Conservation (phyloP, 2,329 filamentous ascomycete species). For the Kalaharituber pfeilii region DNA sequence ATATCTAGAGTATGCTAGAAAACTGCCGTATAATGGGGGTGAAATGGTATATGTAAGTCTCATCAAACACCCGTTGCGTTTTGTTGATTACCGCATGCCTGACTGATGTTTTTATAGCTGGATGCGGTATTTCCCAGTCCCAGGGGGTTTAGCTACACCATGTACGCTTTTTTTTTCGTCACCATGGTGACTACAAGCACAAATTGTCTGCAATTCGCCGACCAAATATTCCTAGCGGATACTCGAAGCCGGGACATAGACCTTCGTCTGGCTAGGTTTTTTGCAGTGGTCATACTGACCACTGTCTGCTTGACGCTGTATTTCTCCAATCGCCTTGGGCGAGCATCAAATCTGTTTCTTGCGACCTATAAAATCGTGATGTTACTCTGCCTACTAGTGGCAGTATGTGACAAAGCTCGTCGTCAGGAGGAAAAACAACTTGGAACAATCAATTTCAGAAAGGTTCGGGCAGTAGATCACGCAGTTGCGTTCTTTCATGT, state of each 20-base stretch:
- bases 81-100: too few relatives aligned
- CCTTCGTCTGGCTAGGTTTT: neutral
- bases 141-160: neutral
- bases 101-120: too few relatives aligned
- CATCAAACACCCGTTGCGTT: neutral
- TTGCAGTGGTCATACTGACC: neutral
- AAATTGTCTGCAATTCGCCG: neutral
- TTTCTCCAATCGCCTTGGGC: neutral
- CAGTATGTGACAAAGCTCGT: too few relatives aligned
- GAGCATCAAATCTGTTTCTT: neutral
- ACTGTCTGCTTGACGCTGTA: neutral
- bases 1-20: neutral
- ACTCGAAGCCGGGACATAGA: neutral
- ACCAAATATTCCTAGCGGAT: neutral
- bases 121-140: neutral
- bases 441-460: neutral
- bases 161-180: neutral
- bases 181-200: neutral
- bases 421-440: too few relatives aligned
- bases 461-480: neutral
- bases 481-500: neutral
- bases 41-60: neutral
- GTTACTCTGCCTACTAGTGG: neutral
- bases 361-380: neutral
- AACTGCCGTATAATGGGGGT: neutral